These are phyloP conservation scores for Erodium texanum DNA, from an alignment of 441 rosid genomes.

Conservation along the genomic window DNA sequence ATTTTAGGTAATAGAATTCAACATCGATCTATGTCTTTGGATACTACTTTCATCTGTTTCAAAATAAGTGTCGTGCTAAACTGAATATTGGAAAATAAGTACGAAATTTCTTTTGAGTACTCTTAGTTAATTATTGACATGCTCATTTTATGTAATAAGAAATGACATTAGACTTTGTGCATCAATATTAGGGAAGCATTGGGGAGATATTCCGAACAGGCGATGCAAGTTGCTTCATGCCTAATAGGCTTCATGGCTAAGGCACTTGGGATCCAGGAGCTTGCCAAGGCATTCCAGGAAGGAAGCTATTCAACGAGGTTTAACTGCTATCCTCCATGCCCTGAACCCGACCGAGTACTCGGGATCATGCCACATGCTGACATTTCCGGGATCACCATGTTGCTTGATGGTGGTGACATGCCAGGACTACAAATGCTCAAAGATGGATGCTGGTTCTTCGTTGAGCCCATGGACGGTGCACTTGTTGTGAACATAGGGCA, in stretches of 20 bases:
- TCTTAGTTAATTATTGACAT: too few relatives aligned
- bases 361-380: conserved; percentile 29
- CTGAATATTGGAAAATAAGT: too few relatives aligned
- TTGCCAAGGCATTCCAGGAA: conserved; percentile 19
- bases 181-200: conserved; percentile 20
- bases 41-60: too few relatives aligned
- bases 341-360: conserved; percentile 23
- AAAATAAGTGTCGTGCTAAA: too few relatives aligned
- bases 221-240: conserved; percentile 16
- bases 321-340: conserved; percentile 33
- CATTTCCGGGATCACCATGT: conserved; percentile 24
- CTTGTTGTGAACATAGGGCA: conserved; percentile 30
- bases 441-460: conserved; percentile 25
- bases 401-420: conserved; percentile 23
- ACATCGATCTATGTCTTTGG: too few relatives aligned
- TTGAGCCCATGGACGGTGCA: conserved; percentile 25
- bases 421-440: conserved; percentile 33
- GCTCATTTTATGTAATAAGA: too few relatives aligned
- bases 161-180: not conserved
- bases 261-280: conserved; percentile 20
- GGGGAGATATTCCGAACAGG: conserved; percentile 24
- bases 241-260: conserved; percentile 19
- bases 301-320: conserved; percentile 25
- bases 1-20: too few relatives aligned
- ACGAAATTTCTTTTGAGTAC: too few relatives aligned